Base-by-base conservation (phyloP, 2,329 filamentous ascomycete genomes). In the Venturiaceae sp. region DNA sequence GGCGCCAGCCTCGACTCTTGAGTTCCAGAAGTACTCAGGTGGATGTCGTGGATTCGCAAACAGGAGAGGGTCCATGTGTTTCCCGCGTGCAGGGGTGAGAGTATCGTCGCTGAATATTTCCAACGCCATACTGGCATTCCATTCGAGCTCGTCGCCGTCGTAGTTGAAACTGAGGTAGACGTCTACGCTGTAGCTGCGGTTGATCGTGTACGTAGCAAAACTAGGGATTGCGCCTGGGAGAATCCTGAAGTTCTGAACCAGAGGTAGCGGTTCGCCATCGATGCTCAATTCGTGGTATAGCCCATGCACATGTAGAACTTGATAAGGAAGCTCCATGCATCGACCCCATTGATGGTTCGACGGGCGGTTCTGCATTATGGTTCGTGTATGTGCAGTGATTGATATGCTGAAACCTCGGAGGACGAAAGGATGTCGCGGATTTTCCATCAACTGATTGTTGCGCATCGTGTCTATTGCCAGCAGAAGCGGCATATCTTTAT, bases 11-110 rank as follows among this genome's bases (percentile, higher is more conserved):
- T 57, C 55, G n/a, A 57, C 41, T n/a, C 39, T 37, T 11, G 55
- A 50, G 11, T 44, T 39, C 55, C 55, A 57, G 32, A 57, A 57
- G 19, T 57, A 57, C 16, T 57, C 34, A 5, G 55, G 55, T 33
- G 21, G 21, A 3, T 32, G 55, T 7, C 39, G 39, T 9, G 55
- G 55, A 23, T 57, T 33, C 9, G 39, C 44, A 32, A 50, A 32
- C 9, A 57, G 55, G 7, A 57, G 55, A 5, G 55, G 55, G n/a
- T 57, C 55, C 19, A 57, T 50, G 36, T 57, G 14, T 44, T 23
- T 30, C 7, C 55, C 55, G 11, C 39, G 28, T 2, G 41, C 55
- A 21, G 44, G 55, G 11, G 26, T 21, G 21, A 50, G 23, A 21
- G 26, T 34, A 32, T 52, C 19, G 23, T 57, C 41, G 23, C 26